These are phyloP conservation scores for Xylariaceae sp. DNA, from an alignment of 2,329 filamentous ascomycete genomes.

Conservation along the genomic window DNA sequence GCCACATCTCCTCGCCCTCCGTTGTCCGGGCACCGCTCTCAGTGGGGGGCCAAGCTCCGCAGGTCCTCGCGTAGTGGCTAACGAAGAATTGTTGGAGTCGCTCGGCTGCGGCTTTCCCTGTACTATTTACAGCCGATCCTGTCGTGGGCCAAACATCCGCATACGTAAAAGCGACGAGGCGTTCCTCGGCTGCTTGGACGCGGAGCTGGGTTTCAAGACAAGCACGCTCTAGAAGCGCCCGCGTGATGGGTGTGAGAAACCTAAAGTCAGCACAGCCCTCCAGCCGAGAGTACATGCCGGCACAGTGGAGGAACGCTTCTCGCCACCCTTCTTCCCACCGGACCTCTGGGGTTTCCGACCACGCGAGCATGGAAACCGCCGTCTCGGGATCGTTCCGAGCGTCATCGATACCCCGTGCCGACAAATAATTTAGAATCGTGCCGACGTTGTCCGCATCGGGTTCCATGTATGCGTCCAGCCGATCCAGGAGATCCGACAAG, in stretches of 20 bases:
- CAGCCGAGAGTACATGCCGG: conserved; percentile 66
- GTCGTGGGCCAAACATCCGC: conserved; percentile 63
- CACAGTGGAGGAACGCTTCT: conserved; percentile 71
- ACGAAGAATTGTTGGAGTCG: conserved; percentile 67
- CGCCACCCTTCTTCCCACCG: conserved; percentile 72
- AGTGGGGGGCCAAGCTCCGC: conserved; percentile 68
- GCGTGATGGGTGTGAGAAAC: conserved; percentile 65
- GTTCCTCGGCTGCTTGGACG: conserved; percentile 67
- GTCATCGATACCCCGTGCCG: conserved; percentile 67
- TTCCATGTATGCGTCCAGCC: conserved; percentile 65
- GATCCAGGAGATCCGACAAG: conserved; percentile 65
- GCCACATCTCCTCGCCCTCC: conserved; percentile 60
- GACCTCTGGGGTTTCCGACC: conserved; percentile 68
- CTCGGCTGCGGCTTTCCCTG: conserved; percentile 62
- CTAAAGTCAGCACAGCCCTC: conserved; percentile 63
- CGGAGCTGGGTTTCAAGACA: conserved; percentile 67
- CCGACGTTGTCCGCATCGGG: conserved; percentile 62
- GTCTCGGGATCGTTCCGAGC: conserved; percentile 65
- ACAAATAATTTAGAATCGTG: conserved; percentile 67
- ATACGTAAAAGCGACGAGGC: conserved; percentile 66
- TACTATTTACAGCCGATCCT: conserved; percentile 40
- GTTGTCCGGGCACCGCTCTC: conserved; percentile 36
- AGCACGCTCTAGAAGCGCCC: conserved; percentile 67
- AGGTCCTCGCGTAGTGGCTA: conserved; percentile 61
- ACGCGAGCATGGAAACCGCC: conserved; percentile 68